phyloP scores from a whole-genome alignment of 768 basidiomycete species.

The Suillus discolor region DNA sequence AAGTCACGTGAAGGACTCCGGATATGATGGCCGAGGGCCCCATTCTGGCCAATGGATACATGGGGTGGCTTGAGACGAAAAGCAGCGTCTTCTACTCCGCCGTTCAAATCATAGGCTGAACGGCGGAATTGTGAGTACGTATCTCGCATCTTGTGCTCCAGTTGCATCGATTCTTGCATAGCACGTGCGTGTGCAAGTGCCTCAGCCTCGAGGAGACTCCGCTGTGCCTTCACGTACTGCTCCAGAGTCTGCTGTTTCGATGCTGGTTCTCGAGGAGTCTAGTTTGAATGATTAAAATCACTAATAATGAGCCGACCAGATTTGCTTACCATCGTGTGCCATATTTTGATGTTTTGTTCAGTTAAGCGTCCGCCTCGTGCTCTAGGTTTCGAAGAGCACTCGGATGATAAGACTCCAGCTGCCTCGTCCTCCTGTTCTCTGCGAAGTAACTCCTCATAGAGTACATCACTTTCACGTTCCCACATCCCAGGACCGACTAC shows the following conservation, averaged over 20 bases:
- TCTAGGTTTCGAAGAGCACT: constrained; percentile 59
- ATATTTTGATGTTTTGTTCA: constrained; percentile 79
- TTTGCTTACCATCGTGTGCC: constrained; percentile 70
- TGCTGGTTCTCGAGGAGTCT: constrained; percentile 92
- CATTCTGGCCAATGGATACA: constrained; percentile 36
- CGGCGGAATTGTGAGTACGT: constrained; percentile 78
- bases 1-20: constrained; percentile 69
- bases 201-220: constrained; percentile 80
- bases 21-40: constrained; percentile 36
- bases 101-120: constrained; percentile 73
- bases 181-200: constrained; percentile 76
- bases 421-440: constrained; percentile 73
- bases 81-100: constrained; percentile 52
- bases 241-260: constrained; percentile 83
- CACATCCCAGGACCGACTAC: constrained; percentile 86
- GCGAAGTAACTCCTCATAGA: constrained; percentile 74
- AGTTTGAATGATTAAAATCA: constrained; percentile 17
- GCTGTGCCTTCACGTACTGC: constrained; percentile 81
- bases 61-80: constrained; percentile 72
- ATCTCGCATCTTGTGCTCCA: constrained; percentile 80
- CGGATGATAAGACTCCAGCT: constrained; percentile 47
- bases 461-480: constrained; percentile 87
- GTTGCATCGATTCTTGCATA: constrained; percentile 72
- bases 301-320: constrained; percentile 7
- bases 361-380: constrained; percentile 70